These are phyloP conservation scores for Colletotrichum truncatum DNA, from an alignment of 2,329 filamentous ascomycete species.

Conservation along the genomic window DNA sequence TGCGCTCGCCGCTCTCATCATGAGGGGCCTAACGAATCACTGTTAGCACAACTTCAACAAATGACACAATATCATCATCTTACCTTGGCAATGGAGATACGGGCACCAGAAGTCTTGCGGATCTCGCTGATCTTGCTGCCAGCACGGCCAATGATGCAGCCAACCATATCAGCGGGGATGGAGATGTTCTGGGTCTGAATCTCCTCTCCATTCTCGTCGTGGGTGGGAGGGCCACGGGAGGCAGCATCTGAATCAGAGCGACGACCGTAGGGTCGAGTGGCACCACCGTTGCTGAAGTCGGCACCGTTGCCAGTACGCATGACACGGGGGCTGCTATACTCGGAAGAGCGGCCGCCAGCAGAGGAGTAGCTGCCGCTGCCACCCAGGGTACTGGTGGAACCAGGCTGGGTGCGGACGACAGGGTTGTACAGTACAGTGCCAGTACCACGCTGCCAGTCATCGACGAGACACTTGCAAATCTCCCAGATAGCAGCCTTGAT, in stretches of 20 bases:
- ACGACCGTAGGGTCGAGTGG: conserved; percentile 74
- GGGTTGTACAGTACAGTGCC: conserved; percentile 98
- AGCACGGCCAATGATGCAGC: conserved; percentile 95
- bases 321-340: conserved; percentile 74
- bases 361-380: conserved; percentile 47
- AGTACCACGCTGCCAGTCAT: conserved; percentile 97
- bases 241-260: conserved; percentile 86
- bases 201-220: conserved; percentile 96
- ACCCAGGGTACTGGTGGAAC: conserved; percentile 52
- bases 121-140: conserved; percentile 99
- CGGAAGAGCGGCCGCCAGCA: conserved; percentile 53
- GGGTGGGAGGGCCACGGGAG: conserved; percentile 82
- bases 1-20: conserved; percentile 96
- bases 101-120: conserved; percentile 92
- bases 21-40: conserved; percentile 73
- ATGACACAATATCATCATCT: conserved; percentile 30
- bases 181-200: conserved; percentile 99
- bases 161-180: conserved; percentile 99
- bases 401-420: conserved; percentile 83
- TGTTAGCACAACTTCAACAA: conserved; percentile 28
- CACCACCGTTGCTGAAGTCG: conserved; percentile 81
- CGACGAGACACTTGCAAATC: conserved; percentile 97
- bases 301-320: conserved; percentile 97
- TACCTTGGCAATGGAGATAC: conserved; percentile 96
- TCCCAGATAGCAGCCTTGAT: conserved; percentile 98